phyloP scores from a whole-genome alignment of 2,329 filamentous ascomycete species.

The Fusarium sp. region DNA sequence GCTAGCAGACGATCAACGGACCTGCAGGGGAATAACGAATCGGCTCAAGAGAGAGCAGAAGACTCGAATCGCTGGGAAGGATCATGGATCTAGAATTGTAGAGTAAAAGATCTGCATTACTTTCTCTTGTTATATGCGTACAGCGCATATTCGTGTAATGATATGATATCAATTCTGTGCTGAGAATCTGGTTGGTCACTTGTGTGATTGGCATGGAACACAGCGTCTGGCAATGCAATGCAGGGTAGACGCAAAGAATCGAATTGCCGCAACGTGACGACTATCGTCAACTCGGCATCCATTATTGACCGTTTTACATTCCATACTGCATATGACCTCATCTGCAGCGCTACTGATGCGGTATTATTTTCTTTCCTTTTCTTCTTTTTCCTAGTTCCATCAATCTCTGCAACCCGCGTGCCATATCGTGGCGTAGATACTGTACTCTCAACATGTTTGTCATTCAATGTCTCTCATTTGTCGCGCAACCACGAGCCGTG shows the following conservation, averaged over 20 bases:
- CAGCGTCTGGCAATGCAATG: slow-evolving; percentile 6
- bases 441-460: neutral
- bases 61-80: slow-evolving; percentile 2
- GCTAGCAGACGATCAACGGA: slow-evolving; percentile 24
- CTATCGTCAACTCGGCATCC: neutral
- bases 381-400: neutral
- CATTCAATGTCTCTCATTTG: slow-evolving; percentile 8
- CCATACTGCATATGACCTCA: neutral
- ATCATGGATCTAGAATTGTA: slow-evolving; percentile 13
- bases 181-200: neutral
- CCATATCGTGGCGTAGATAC: neutral
- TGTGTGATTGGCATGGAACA: neutral
- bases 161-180: slow-evolving; percentile 1
- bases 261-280: neutral
- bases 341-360: neutral
- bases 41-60: neutral
- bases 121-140: neutral
- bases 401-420: neutral
- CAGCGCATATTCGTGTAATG: slow-evolving; percentile 16
- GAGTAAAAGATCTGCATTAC: slow-evolving; percentile 15
- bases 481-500: neutral
- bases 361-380: neutral
- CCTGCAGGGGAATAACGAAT: slow-evolving; percentile 15
- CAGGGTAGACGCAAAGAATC: slow-evolving; percentile 18
- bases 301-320: neutral